These are phyloP conservation scores for Forsythia suspensa DNA, from an alignment of 257 asterid genomes.

Conservation along the genomic window DNA sequence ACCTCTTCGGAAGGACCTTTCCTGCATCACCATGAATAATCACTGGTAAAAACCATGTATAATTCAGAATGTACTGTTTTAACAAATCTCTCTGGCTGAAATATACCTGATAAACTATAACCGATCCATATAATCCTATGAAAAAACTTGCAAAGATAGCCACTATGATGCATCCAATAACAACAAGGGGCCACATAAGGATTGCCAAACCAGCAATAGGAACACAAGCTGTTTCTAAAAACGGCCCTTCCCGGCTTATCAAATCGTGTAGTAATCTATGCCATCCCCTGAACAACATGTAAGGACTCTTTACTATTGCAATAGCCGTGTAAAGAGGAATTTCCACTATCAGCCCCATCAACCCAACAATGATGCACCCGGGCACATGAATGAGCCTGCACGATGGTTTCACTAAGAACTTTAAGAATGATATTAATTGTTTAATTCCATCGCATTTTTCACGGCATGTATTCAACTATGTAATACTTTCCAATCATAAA, in stretches of 20 bases:
- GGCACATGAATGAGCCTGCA: slow-evolving; percentile 83
- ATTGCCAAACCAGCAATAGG: slow-evolving; percentile 92
- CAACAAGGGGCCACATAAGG: slow-evolving; percentile 92
- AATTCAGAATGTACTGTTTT: neutral
- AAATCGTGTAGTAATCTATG: slow-evolving; percentile 80
- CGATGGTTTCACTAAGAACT: slow-evolving; percentile 4
- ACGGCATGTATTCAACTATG: neutral
- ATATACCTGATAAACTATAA: slow-evolving; percentile 82
- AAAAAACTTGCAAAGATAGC: slow-evolving; percentile 77
- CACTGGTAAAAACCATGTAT: neutral
- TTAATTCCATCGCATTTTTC: neutral
- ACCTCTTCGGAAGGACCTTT: slow-evolving; percentile 80
- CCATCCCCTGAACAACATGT: slow-evolving; percentile 94
- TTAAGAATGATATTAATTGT: neutral
- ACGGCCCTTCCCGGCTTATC: slow-evolving; percentile 93
- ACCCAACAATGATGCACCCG: slow-evolving; percentile 76
- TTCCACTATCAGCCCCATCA: slow-evolving; percentile 76
- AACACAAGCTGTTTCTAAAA: slow-evolving; percentile 90
- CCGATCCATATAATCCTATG: slow-evolving; percentile 80
- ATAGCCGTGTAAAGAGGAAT: slow-evolving; percentile 83
- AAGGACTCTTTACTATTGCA: slow-evolving; percentile 82
- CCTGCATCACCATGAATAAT: slow-evolving; percentile 44
- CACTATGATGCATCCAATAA: slow-evolving; percentile 70
- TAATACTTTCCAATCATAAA: neutral
- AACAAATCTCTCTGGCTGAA: neutral